phyloP scores from a whole-genome alignment of 73 alveolate genomes.

The Tetrahymena malaccensis region DNA sequence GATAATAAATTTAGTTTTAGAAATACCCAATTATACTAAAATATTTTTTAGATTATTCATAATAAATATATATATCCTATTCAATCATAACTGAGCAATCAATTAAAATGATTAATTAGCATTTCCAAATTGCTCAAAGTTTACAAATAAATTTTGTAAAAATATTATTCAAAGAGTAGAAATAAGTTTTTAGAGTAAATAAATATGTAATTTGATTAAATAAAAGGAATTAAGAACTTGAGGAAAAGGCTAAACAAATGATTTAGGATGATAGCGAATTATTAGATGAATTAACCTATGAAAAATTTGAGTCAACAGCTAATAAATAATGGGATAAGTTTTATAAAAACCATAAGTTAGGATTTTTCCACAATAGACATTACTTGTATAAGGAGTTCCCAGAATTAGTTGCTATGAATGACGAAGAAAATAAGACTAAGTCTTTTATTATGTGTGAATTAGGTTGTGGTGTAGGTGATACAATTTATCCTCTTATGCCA shows the following conservation, averaged over 20 bases:
- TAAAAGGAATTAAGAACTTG: conserved; percentile 20
- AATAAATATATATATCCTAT: no score
- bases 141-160: not conserved
- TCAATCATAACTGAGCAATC: not conserved
- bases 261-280: not conserved
- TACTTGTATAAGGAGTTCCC: conserved; percentile 26
- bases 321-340: conserved; percentile 25
- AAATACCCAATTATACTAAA: no score
- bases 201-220: not conserved
- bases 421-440: not conserved
- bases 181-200: not conserved
- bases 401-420: conserved; percentile 4
- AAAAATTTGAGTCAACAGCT: conserved; percentile 4
- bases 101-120: no score
- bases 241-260: not conserved
- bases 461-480: conserved; percentile 42
- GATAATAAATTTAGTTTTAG: no score
- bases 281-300: conserved; percentile 1
- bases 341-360: conserved; percentile 12
- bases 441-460: conserved; percentile 8
- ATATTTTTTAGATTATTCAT: no score
- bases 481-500: conserved; percentile 16
- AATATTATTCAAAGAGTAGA: not conserved
- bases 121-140: not conserved
- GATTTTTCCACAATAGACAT: conserved; percentile 9